Conservation (phyloP, 768 basidiomycete genomes). For the Russula compacta region DNA sequence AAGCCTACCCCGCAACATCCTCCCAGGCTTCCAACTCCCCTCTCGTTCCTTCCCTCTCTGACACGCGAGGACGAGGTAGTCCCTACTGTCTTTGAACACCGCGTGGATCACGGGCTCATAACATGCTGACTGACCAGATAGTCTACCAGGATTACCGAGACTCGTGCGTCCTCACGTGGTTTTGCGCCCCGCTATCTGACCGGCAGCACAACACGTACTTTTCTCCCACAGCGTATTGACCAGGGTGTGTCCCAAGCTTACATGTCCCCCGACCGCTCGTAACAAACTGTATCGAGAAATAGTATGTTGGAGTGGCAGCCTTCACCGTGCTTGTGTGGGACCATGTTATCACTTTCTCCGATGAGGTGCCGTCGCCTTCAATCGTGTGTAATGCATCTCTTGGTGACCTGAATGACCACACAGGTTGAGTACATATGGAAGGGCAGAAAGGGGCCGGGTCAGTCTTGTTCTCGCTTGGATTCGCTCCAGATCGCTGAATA, state of each 20-base stretch:
- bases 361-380: slow-evolving; percentile 28
- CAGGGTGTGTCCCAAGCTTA: background rate
- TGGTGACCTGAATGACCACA: background rate
- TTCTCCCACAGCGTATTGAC: background rate
- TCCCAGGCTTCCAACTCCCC: background rate
- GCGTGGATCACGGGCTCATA: background rate
- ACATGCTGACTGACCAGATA: background rate
- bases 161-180: slow-evolving; percentile 4
- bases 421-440: slow-evolving; percentile 48
- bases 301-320: slow-evolving; percentile 46
- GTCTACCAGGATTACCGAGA: background rate
- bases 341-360: slow-evolving; percentile 42
- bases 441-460: slow-evolving; percentile 37
- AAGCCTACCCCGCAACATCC: background rate
- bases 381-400: background rate
- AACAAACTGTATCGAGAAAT: background rate
- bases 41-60: background rate
- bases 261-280: background rate
- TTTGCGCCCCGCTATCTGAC: background rate
- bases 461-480: slow-evolving; percentile 19
- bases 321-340: slow-evolving; percentile 48
- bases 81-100: background rate
- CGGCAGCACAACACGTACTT: background rate
- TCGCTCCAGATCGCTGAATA: background rate
- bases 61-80: no score